A percentile compares a stretch with the other conserved stretches of the same genome.
These are phyloP conservation scores for Corymbia maculata DNA, from an alignment of 345 rosid genomes.

Conservation along the genomic window DNA sequence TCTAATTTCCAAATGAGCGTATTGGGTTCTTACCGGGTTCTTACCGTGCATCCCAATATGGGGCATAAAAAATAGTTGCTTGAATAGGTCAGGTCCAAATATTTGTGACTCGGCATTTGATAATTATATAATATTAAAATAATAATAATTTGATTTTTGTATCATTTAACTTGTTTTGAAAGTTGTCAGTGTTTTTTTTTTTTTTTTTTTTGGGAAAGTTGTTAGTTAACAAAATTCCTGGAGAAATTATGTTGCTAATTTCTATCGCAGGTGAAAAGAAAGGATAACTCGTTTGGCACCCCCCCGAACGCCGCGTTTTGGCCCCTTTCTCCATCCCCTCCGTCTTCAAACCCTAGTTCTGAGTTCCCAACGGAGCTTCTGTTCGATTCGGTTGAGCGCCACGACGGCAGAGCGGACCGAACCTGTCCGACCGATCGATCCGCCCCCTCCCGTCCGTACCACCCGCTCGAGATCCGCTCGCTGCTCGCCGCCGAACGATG, in stretches of 20 bases:
- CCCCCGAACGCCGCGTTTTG: neutral
- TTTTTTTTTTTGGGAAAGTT: neutral
- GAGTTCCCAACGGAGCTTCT: neutral
- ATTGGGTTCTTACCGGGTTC: neutral
- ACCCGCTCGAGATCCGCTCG: neutral
- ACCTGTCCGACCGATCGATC: neutral
- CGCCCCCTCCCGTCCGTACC: neutral
- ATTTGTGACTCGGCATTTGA: neutral
- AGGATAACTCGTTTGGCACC: too few relatives aligned
- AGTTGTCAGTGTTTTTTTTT: neutral
- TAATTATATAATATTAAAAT: too few relatives aligned
- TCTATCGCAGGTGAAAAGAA: neutral
- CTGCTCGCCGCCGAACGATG: constrained; percentile 19
- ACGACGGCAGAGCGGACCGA: neutral
- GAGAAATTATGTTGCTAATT: neutral
- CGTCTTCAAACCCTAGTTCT: constrained; percentile 2
- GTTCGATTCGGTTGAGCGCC: neutral
- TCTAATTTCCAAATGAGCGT: neutral
- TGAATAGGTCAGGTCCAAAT: accelerated
- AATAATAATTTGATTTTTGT: too few relatives aligned
- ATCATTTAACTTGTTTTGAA: neutral
- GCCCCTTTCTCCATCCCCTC: neutral
- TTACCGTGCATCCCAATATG: accelerated
- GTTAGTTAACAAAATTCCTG: neutral
- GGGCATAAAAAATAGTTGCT: neutral